phyloP scores from a whole-genome alignment of 2,329 filamentous ascomycete genomes.

The Aspergillus caelatus region DNA sequence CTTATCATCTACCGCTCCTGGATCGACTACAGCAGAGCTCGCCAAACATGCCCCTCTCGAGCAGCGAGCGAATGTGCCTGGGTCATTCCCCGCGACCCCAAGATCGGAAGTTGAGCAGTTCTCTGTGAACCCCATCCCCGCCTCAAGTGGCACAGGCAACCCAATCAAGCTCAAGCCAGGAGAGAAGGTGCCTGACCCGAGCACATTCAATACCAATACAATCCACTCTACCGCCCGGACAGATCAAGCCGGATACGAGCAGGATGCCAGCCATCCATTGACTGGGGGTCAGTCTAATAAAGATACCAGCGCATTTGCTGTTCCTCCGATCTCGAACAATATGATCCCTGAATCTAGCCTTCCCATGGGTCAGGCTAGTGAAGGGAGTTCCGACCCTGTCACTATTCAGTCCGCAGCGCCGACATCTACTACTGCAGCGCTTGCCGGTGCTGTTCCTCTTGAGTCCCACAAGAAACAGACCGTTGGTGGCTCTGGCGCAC shows the following conservation, averaged over 20 bases:
- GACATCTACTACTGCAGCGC: conserved; percentile 47
- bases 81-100: conserved; percentile 74
- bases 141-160: conserved; percentile 66
- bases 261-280: conserved; percentile 59
- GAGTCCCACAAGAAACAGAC: conserved; percentile 36
- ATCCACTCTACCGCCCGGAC: conserved; percentile 67
- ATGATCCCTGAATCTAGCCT: conserved; percentile 83
- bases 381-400: conserved; percentile 53
- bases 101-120: conserved; percentile 49
- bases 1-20: conserved; percentile 68
- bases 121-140: conserved; percentile 61
- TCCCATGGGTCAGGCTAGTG: conserved; percentile 59
- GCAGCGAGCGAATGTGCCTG: conserved; percentile 56
- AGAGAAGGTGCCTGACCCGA: conserved; percentile 73
- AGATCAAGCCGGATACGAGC: conserved; percentile 85
- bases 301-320: conserved; percentile 46
- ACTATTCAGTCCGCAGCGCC: conserved; percentile 56
- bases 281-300: conserved; percentile 35
- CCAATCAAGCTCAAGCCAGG: conserved; percentile 78
- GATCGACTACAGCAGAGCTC: conserved; percentile 70
- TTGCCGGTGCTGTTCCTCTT: conserved; percentile 49
- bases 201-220: conserved; percentile 67
- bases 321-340: conserved; percentile 62
- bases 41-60: conserved; percentile 69
- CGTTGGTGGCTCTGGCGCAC: conserved; percentile 17